Evolutionary conservation across 768 basidiomycete species (phyloP).

Genomic region (Lentinula sp.): DNA sequence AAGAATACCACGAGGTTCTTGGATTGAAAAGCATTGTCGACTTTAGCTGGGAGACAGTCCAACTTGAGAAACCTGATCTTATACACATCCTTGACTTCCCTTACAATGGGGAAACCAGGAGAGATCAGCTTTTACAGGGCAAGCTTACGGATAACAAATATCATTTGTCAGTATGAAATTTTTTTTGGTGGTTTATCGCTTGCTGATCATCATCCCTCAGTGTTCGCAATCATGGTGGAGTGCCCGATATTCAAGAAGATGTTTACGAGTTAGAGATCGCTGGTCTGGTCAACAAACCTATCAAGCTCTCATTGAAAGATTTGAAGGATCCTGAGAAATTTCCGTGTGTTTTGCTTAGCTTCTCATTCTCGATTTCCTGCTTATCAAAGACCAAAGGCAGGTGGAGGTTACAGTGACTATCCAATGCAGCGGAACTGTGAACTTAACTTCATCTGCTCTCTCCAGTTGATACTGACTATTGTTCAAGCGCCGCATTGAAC

Average conservation of each 20-base stretch:
- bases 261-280: constrained; percentile 43
- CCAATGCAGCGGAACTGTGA: constrained; percentile 44
- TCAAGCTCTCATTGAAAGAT: constrained; percentile 39
- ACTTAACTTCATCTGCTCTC: not conserved
- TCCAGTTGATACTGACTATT: not conserved
- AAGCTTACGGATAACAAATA: constrained; percentile 44
- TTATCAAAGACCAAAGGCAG: constrained; percentile 25
- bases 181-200: not conserved
- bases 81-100: constrained; percentile 50
- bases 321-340: constrained; percentile 40
- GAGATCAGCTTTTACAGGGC: constrained; percentile 32
- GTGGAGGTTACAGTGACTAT: constrained; percentile 44
- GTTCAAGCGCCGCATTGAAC: constrained; percentile 36
- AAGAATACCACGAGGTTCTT: constrained; percentile 44
- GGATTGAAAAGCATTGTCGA: constrained; percentile 40
- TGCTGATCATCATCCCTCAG: constrained; percentile 16
- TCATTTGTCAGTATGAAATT: constrained; percentile 34
- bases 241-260: constrained; percentile 43
- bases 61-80: constrained; percentile 44
- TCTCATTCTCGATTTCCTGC: not conserved
- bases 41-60: constrained; percentile 45
- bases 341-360: constrained; percentile 26
- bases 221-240: constrained; percentile 48
- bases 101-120: constrained; percentile 48
- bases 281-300: constrained; percentile 40